Base-by-base conservation (phyloP, 140 eudicot species). In the Anethum foeniculum region DNA sequence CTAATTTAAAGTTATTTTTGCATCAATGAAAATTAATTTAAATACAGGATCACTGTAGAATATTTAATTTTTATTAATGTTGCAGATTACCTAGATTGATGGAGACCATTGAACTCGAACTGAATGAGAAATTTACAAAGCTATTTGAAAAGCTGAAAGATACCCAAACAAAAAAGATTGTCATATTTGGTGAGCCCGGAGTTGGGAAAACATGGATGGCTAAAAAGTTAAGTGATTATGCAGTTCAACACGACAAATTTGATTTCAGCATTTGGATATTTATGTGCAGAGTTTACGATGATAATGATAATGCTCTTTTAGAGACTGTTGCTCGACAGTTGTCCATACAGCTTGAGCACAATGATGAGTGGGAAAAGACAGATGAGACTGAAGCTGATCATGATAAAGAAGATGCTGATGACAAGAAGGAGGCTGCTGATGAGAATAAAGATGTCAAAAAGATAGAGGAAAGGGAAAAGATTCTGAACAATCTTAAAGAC, bases 181-280 rank as follows among this genome's bases (percentile, higher is more conserved):
- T 74, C 36, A 76, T 80, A 27, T 12, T 13, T 32, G 86, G 86
- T n/a, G n/a, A 41, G 56, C 25, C 51, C 5, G 86, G 86, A 27
- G 75, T 75, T 19, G 86, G 86, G 25, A 83, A 74, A 74, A 74
- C 86, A 79, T 79, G 86, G 86, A 79, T 75, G 71, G 86, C 83
- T 13, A 83, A 67, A 48, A 69, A 47, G 58, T 25, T 83, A 36
- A 75, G 81, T 19, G 62, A 19, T 5, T 47, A 32, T 75, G 83
- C 81, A n/a, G 47, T 75, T 34, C 9, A 23, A 7, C 9, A 38
- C 2, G 38, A 32, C 10, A 6, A n/a, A 0, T 67, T 74, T 21
- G 73, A 75, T 32, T 12, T 80, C 23, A 60, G 58, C 30, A 52
- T 84, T 32, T 84, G 86, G 86, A 49, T 84, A n/a, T 80, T 30